A percentile compares a stretch with the other conserved stretches of the same genome.
These are phyloP conservation scores for Trebouxiophyceae sp. DNA, from an alignment of 163 green algal species.

Conservation along the genomic window DNA sequence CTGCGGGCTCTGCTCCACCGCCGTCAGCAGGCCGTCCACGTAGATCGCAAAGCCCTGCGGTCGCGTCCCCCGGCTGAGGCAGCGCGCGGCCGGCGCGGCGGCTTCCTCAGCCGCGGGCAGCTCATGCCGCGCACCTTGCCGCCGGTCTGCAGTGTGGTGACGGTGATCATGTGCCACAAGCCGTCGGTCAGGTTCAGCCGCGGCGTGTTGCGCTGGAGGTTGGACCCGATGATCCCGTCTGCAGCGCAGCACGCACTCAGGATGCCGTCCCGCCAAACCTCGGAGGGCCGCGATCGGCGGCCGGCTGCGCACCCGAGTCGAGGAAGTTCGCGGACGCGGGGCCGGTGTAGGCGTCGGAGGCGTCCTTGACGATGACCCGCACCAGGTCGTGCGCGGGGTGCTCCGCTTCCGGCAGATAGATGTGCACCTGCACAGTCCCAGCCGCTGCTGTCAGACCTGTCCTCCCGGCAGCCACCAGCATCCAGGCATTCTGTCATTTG, in stretches of 20 bases:
- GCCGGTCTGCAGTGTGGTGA: slow-evolving; percentile 33
- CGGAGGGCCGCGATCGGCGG: neutral
- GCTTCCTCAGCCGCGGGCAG: neutral
- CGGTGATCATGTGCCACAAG: slow-evolving; percentile 61
- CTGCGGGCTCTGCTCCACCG: slow-evolving; percentile 9
- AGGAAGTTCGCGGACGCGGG: slow-evolving; percentile 20
- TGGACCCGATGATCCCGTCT: slow-evolving; percentile 30
- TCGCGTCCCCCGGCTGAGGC: neutral
- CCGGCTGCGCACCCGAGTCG: slow-evolving; percentile 30
- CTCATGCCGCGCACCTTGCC: neutral
- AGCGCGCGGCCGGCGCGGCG: neutral
- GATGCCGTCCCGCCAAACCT: neutral
- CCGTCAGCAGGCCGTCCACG: slow-evolving; percentile 43
- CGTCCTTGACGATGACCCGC: slow-evolving; percentile 51
- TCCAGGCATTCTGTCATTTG: too few relatives aligned
- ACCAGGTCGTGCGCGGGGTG: slow-evolving; percentile 33
- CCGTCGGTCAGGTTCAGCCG: slow-evolving; percentile 25
- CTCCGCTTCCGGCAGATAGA: slow-evolving; percentile 28
- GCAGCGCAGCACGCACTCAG: neutral
- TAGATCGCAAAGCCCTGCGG: slow-evolving; percentile 47
- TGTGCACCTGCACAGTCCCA: slow-evolving; percentile 32
- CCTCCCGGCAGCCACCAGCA: too few relatives aligned
- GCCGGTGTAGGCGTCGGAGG: slow-evolving; percentile 26
- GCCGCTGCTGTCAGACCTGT: too few relatives aligned
- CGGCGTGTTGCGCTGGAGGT: neutral